Conservation (phyloP, 179 eudicot species). For the Actinidia arguta region DNA sequence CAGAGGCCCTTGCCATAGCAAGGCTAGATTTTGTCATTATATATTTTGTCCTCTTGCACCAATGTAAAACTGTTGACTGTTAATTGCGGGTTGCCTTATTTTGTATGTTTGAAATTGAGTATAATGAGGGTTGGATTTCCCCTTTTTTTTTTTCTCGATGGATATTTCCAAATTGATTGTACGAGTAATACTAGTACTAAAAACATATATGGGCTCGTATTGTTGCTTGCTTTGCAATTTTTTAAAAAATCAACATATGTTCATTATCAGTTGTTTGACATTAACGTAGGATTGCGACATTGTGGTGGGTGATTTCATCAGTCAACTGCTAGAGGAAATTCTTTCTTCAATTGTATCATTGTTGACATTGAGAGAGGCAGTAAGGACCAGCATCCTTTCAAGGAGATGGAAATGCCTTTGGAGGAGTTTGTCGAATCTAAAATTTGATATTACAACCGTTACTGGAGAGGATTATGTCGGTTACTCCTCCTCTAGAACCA, state of each 20-base stretch:
- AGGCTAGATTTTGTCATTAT: too few species aligned
- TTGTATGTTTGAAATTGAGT: too few species aligned
- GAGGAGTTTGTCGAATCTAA: background rate
- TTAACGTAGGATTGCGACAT: background rate
- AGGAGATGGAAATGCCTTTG: constrained; percentile 11
- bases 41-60: too few species aligned
- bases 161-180: too few species aligned
- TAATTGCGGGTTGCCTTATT: too few species aligned
- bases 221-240: too few species aligned
- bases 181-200: too few species aligned
- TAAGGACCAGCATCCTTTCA: background rate
- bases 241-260: background rate
- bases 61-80: too few species aligned
- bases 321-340: constrained; percentile 14
- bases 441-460: background rate
- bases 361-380: constrained; percentile 6
- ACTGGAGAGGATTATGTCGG: background rate
- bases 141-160: too few species aligned
- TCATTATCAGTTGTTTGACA: background rate
- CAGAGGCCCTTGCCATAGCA: too few species aligned
- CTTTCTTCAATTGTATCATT: constrained; percentile 3
- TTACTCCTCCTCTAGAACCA: background rate
- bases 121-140: too few species aligned
- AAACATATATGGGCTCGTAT: too few species aligned
- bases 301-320: background rate